Evolutionary conservation across 345 rosid genomes (phyloP).

Genomic region (Linum trigynum): DNA sequence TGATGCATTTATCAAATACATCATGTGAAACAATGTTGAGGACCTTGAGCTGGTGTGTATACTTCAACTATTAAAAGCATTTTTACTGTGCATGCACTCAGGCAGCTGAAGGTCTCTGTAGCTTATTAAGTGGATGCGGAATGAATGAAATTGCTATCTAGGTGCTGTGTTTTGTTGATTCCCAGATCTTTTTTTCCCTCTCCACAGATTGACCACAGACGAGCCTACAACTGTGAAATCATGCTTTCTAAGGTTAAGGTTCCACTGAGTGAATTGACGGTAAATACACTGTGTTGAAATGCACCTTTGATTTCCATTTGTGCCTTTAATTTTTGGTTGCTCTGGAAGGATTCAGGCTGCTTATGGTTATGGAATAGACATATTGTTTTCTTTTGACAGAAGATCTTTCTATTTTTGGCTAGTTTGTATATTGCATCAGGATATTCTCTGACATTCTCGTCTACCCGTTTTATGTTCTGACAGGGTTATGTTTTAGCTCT

Average conservation of each 20-base stretch:
- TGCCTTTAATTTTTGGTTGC: neutral
- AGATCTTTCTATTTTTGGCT: neutral
- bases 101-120: too few species aligned
- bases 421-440: neutral
- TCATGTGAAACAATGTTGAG: too few species aligned
- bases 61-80: too few species aligned
- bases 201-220: constrained; percentile 80
- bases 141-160: neutral
- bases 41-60: too few species aligned
- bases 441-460: neutral
- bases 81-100: too few species aligned
- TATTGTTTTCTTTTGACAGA: too few species aligned
- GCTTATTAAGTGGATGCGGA: too few species aligned
- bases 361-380: neutral
- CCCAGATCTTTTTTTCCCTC: neutral
- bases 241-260: constrained; percentile 98
- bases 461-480: constrained; percentile 14
- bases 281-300: constrained; percentile 21
- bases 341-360: neutral
- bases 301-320: neutral
- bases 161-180: neutral
- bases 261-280: constrained; percentile 77
- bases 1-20: too few species aligned
- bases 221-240: constrained; percentile 95
- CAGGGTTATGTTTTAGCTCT: constrained; percentile 74